These are phyloP conservation scores for Coccomyxa sp. DNA, from an alignment of 139 green algal species.

Conservation along the genomic window DNA sequence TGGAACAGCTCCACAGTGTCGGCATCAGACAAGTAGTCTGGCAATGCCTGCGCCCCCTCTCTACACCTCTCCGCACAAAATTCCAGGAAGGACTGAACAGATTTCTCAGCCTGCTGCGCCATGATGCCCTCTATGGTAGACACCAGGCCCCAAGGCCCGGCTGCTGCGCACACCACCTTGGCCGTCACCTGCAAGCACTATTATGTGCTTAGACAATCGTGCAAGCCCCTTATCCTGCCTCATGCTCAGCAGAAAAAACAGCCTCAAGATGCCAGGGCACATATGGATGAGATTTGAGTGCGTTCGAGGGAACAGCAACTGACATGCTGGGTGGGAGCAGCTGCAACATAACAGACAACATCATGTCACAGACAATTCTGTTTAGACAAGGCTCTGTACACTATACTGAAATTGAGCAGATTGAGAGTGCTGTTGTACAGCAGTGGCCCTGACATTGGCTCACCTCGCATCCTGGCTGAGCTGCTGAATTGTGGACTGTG, in stretches of 20 bases:
- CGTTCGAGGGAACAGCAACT: neutral
- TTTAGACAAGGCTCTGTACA: neutral
- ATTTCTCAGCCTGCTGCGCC: neutral
- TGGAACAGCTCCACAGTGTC: neutral
- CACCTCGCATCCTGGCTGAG: neutral
- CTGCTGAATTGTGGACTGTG: neutral
- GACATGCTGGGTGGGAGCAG: neutral
- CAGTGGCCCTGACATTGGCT: no score
- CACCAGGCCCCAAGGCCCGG: slow-evolving; percentile 3
- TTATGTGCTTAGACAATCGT: neutral
- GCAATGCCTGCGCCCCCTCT: neutral
- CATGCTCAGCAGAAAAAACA: neutral
- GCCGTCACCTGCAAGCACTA: neutral
- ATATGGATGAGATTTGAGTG: neutral
- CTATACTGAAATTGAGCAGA: no score
- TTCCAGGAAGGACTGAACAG: neutral
- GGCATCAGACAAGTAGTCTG: neutral
- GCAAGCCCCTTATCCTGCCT: neutral
- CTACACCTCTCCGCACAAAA: neutral
- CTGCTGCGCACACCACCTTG: neutral
- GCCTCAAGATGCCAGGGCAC: neutral
- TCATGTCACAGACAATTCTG: no score
- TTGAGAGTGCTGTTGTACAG: no score
- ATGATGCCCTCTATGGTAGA: slow-evolving; percentile 4
- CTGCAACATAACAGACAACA: neutral